Evolutionary conservation across 331 rosid genomes (phyloP), one percentile per base, ranked within the genome.

Genomic region (Acacia pycnantha): DNA sequence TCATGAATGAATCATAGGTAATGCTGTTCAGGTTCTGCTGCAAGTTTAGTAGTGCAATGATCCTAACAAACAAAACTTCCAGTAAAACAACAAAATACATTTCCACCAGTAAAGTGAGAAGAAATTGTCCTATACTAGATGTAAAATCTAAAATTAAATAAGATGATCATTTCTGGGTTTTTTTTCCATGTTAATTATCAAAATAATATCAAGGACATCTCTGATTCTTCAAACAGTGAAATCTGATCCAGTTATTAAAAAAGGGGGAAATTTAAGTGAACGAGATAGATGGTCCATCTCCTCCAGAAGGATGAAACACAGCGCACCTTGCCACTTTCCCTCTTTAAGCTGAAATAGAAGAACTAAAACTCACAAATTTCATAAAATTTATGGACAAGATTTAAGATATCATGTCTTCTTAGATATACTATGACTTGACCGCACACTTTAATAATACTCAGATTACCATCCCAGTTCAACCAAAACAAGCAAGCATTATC

Each of bases 1-100:
- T 21, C 78, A 58, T 68, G 48, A 74, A 67, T 40, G 48, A 74
- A 67, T 66, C 27, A 66, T 65, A 24, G n/a, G 68, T 50, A 54
- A 43, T 48, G 70, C 16, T 66, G 26, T 66, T 65, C 71, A 65
- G 71, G 47, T 35, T 35, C 21, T 18, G 26, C 47, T 35, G 26
- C 24, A 27, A 66, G 24, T 11, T 41, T 11, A n/a, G 72, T 33
- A 66, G 10, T 8, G 46, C 59, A 76, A 56, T 16, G 43, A 64
- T 66, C 19, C 29, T 46, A 46, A 44, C 33, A 44, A 71, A 26
- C 58, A 46, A 46, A 44, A 3, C 59, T 71, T 71, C 41, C 26
- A 44, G 22, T 70, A 70, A 12, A 43, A 11, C 37, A 22, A 83
- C 7, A 66, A 11, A 70, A 24, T 59, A 33, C 72, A 74, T 13